Evolutionary conservation across 2,329 filamentous ascomycete genomes (phyloP).

Genomic region (Cadophora sp.): DNA sequence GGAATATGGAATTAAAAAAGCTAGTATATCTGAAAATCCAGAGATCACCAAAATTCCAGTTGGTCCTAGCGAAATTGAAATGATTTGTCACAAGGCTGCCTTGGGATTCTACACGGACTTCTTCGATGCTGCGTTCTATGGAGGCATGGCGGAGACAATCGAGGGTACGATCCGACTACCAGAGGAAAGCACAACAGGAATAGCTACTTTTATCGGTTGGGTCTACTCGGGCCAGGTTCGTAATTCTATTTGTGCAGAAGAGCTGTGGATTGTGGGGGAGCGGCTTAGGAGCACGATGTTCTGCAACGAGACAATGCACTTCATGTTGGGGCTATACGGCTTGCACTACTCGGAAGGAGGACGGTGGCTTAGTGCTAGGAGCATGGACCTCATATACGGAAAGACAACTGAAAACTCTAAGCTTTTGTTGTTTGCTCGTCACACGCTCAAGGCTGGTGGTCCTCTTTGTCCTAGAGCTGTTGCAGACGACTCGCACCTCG

Average conservation of each 20-base stretch:
- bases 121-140: slow-evolving; percentile 18
- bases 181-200: not conserved
- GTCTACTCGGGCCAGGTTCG: slow-evolving; percentile 3
- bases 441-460: not conserved
- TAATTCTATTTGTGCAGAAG: not conserved
- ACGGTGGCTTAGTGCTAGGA: too few relatives aligned
- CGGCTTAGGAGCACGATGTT: not conserved
- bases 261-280: slow-evolving; percentile 16
- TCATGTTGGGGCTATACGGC: not conserved
- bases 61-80: not conserved
- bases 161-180: not conserved
- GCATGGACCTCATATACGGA: not conserved
- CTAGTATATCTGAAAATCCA: not conserved
- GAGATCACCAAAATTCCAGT: not conserved
- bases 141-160: not conserved
- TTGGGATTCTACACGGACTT: slow-evolving; percentile 14
- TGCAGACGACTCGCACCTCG: not conserved
- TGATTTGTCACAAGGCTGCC: slow-evolving; percentile 14
- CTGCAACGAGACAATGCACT: slow-evolving; percentile 8
- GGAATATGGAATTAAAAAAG: not conserved
- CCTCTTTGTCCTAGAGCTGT: not conserved
- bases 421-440: not conserved
- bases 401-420: not conserved
- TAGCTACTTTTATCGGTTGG: slow-evolving; percentile 10
- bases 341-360: too few relatives aligned